Evolutionary conservation across 2,329 filamentous ascomycete species (phyloP).

Genomic region (Diaporthe helianthi): DNA sequence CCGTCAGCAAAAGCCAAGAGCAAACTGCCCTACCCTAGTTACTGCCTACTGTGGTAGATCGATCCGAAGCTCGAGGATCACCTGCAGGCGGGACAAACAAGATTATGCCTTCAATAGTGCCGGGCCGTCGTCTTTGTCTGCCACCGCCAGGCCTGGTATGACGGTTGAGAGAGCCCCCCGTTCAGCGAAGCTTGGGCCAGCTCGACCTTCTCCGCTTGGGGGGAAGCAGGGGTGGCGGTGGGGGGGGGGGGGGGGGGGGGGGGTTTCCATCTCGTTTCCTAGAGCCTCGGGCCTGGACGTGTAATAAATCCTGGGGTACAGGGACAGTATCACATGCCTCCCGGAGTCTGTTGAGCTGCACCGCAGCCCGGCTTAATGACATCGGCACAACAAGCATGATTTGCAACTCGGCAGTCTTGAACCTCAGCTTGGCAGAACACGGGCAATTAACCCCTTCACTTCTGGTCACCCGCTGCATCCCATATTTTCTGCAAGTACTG

Average conservation of each 20-base stretch:
- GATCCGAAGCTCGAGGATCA: no score
- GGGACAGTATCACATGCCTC: slow-evolving; percentile 27
- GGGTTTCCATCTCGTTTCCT: not conserved
- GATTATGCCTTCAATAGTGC: not conserved
- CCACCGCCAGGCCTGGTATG: not conserved
- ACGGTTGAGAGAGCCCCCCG: not conserved
- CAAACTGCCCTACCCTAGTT: no score
- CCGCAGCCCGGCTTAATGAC: not conserved
- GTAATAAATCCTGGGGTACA: slow-evolving; percentile 11
- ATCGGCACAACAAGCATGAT: slow-evolving; percentile 24
- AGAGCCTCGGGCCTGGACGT: slow-evolving; percentile 25
- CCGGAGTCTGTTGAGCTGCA: not conserved
- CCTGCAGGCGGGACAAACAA: not conserved
- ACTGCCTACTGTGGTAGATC: no score
- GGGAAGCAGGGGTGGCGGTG: no score
- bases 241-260: no score
- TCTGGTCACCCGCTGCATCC: not conserved
- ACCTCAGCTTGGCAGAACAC: slow-evolving; percentile 29
- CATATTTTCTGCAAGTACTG: not conserved
- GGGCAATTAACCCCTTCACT: not conserved
- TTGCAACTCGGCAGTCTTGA: not conserved
- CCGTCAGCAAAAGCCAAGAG: not conserved
- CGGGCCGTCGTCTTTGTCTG: not conserved
- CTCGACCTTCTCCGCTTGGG: slow-evolving; percentile 11
- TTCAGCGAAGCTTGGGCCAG: slow-evolving; percentile 1